phyloP scores from a whole-genome alignment of 441 rosid species.

The Daphne laureola region DNA sequence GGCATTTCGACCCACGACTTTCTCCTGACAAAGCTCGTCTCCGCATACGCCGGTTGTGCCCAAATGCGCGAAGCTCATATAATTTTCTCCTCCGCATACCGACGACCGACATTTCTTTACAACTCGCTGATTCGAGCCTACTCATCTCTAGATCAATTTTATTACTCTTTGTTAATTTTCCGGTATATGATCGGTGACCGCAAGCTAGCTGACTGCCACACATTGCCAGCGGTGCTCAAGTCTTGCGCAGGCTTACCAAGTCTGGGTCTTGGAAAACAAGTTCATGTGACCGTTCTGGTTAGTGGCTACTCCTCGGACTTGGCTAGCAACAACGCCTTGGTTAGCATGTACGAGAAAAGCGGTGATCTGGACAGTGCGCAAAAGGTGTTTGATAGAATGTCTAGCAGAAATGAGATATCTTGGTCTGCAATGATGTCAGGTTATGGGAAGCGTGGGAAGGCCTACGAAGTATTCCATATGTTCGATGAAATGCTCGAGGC shows the following conservation, averaged over 20 bases:
- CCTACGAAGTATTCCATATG: slow-evolving; percentile 10
- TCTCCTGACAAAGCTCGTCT: slow-evolving; percentile 23
- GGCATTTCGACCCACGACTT: slow-evolving; percentile 18
- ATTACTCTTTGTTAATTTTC: slow-evolving; percentile 22
- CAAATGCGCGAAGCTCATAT: slow-evolving; percentile 25
- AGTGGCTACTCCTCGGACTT: slow-evolving; percentile 18
- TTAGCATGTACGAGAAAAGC: slow-evolving; percentile 17
- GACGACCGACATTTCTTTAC: slow-evolving; percentile 25
- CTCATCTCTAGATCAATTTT: slow-evolving; percentile 21
- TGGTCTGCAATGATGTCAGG: slow-evolving; percentile 19
- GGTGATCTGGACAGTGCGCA: slow-evolving; percentile 18
- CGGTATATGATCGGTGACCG: slow-evolving; percentile 17
- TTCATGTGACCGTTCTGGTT: slow-evolving; percentile 14
- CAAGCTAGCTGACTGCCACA: slow-evolving; percentile 15
- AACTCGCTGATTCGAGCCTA: slow-evolving; percentile 26
- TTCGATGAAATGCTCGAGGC: slow-evolving; percentile 17
- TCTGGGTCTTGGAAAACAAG: slow-evolving; percentile 17
- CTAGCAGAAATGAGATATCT: slow-evolving; percentile 14
- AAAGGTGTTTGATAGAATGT: slow-evolving; percentile 16
- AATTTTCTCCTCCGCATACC: slow-evolving; percentile 22
- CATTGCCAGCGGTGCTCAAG: slow-evolving; percentile 20
- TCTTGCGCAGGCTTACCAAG: slow-evolving; percentile 16
- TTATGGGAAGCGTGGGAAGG: slow-evolving; percentile 16
- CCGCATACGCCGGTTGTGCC: slow-evolving; percentile 28
- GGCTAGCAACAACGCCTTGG: slow-evolving; percentile 15